These are phyloP conservation scores for Plasmodium gonderi DNA, from an alignment of 169 alveolate genomes.

Conservation along the genomic window DNA sequence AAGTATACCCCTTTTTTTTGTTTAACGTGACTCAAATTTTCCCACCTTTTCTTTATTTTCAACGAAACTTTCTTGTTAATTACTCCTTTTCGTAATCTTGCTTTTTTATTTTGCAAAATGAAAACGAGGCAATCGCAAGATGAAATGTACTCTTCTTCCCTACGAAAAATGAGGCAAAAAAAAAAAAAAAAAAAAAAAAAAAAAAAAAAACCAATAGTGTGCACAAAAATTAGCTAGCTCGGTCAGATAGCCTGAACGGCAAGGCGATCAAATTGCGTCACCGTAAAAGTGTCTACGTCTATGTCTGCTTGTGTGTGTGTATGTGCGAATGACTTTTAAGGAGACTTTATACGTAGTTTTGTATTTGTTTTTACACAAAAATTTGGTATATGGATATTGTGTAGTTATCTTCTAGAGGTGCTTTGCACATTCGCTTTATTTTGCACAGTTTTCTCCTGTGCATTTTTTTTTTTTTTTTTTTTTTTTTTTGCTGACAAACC, in stretches of 20 bases:
- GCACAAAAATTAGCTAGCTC: background rate
- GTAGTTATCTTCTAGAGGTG: too few species aligned
- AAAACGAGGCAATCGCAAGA: slow-evolving; percentile 62
- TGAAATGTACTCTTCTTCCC: slow-evolving; percentile 61
- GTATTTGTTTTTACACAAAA: too few species aligned
- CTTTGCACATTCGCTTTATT: background rate
- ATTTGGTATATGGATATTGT: too few species aligned
- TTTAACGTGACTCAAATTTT: slow-evolving; percentile 34
- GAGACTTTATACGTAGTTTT: too few species aligned
- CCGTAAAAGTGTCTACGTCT: too few species aligned
- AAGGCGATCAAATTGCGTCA: too few species aligned
- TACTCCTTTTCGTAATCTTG: slow-evolving; percentile 51
- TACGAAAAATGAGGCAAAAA: slow-evolving; percentile 10
- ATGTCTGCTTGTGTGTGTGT: background rate
- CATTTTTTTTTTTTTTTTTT: background rate
- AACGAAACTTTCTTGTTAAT: slow-evolving; percentile 19
- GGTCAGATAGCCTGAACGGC: slow-evolving; percentile 3
- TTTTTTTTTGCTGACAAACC: background rate
- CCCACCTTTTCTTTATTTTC: slow-evolving; percentile 62
- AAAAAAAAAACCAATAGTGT: background rate
- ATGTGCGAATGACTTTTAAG: background rate
- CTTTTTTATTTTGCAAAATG: slow-evolving; percentile 76
- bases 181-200: background rate
- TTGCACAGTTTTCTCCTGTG: background rate
- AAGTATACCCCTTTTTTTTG: slow-evolving; percentile 40